Base-by-base conservation (phyloP, 2,329 filamentous ascomycete genomes). In the Penicillium crustosum region DNA sequence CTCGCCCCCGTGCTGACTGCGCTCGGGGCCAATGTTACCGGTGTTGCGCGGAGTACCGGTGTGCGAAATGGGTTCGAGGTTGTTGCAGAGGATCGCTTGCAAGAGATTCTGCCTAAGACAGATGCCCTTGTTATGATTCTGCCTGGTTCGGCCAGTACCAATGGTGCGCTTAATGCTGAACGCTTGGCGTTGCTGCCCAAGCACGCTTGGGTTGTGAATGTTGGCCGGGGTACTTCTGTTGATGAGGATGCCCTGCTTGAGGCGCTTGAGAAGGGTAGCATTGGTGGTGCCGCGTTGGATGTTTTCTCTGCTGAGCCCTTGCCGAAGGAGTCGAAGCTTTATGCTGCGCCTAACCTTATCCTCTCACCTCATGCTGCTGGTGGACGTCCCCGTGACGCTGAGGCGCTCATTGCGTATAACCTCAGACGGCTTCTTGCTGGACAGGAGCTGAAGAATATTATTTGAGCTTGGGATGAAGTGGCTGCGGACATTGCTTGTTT, bases 71-170 rank as follows among this genome's bases (percentile, higher is more conserved):
- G 85, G 17, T 75, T 83, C 43, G 78, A 87, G 76, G 81, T 88
- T 54, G 82, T 79, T 70, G 70, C 66, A 51, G 84, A 87, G 70
- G 81, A 84, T 55, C 75, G 73, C 44, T 76, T 88, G 43, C 60
- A 79, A 5, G 74, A 82, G 61, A 71, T 87, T 33, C 77, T 88
- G 36, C 75, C 80, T 33, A 67, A 80, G 68, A 86, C 85, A 0
- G 86, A 88, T 65, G 86, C 84, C 0, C 77, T 88, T n/a, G 84
- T 88, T 64, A 87, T 88, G 85, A 87, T 87, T 61, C 76, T 87
- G 8, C 85, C 85, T 0, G 85, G 85, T 0, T 80, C 80, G 36
- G 82, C 81, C 9, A 75, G 78, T n/a, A 87, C 85, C 27, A 75
- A 74, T 36, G 74, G 87, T 64, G 83, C 77, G 1, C 77, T 87